Percentiles rank a stretch among this genome's conserved stretches.
Conservation (phyloP, 2,329 filamentous ascomycete species). For the Pyricularia sp. region DNA sequence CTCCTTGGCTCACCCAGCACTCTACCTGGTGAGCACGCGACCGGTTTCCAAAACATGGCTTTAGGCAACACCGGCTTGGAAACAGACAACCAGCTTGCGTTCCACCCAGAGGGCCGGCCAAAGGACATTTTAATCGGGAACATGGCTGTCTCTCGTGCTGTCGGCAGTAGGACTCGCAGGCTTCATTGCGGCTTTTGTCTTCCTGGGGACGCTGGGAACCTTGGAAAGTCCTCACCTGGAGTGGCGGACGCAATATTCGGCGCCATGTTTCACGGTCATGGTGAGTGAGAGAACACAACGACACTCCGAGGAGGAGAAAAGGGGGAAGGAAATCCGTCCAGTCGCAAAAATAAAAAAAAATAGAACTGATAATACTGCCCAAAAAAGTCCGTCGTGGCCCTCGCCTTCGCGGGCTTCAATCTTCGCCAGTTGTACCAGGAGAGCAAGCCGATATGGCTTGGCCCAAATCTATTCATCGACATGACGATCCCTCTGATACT, state of each 20-base stretch:
- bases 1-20: not conserved
- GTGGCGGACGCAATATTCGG: not conserved
- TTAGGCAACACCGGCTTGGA: not conserved
- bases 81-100: not conserved
- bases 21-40: not conserved
- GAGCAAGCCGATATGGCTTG: not conserved
- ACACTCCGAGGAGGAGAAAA: too few relatives aligned
- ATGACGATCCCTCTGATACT: not conserved
- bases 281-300: not conserved
- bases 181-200: not conserved
- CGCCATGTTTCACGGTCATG: not conserved
- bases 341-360: not conserved
- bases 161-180: not conserved
- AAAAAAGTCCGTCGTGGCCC: not conserved
- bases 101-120: not conserved
- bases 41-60: not conserved
- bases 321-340: too few relatives aligned
- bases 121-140: not conserved
- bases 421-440: not conserved
- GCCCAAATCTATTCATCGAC: slow-evolving; percentile 2
- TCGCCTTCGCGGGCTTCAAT: not conserved
- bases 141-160: not conserved
- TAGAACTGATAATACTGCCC: not conserved
- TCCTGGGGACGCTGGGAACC: not conserved
- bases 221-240: not conserved